Evolutionary conservation across 345 rosid genomes (phyloP).

Genomic region (Geranium rotundifolium): DNA sequence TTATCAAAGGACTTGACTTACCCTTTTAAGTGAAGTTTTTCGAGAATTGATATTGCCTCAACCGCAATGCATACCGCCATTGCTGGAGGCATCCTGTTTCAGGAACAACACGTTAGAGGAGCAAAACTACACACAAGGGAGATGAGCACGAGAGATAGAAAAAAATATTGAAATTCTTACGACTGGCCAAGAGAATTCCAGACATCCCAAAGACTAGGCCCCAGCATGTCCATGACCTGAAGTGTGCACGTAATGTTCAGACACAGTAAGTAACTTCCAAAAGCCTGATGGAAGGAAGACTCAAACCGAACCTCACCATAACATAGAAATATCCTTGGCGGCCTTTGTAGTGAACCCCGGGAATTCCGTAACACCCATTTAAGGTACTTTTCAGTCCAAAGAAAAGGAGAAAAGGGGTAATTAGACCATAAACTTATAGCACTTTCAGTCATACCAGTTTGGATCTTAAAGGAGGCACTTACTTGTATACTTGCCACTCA

Average conservation of each 20-base stretch:
- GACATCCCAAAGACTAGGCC: constrained; percentile 97
- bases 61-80: constrained; percentile 92
- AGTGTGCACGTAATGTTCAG: constrained; percentile 11
- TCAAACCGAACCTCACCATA: constrained; percentile 42
- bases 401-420: not conserved
- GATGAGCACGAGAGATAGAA: not conserved
- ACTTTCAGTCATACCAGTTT: not conserved
- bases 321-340: constrained; percentile 93
- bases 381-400: constrained; percentile 32
- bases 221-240: constrained; percentile 98
- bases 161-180: constrained; percentile 26
- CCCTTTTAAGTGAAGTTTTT: constrained; percentile 82
- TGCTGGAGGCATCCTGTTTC: constrained; percentile 65
- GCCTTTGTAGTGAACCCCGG: constrained; percentile 81
- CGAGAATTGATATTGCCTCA: constrained; percentile 91
- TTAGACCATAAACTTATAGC: not conserved
- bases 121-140: constrained; percentile 5
- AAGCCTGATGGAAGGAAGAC: constrained; percentile 2
- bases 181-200: constrained; percentile 79
- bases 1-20: constrained; percentile 23
- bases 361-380: constrained; percentile 78
- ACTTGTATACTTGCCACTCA: constrained; percentile 99
- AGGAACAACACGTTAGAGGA: constrained; percentile 13
- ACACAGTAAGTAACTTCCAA: not conserved
- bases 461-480: constrained; percentile 14